Evolutionary conservation across 2,329 filamentous ascomycete species (phyloP).

Genomic region (Amauroascus verrucosus): DNA sequence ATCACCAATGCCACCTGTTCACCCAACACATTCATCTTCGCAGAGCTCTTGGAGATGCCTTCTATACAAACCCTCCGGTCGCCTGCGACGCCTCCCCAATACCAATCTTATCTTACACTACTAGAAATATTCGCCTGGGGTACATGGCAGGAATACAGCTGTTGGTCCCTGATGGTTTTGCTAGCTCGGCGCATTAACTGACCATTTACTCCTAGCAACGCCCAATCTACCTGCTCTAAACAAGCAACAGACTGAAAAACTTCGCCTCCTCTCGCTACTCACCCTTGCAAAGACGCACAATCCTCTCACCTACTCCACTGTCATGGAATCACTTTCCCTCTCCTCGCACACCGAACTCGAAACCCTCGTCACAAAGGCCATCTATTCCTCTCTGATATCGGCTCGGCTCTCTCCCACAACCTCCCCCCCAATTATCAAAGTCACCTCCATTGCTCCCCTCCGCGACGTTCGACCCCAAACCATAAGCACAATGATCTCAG

Average conservation of each 20-base stretch:
- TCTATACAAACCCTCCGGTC: slow-evolving; percentile 63
- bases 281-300: slow-evolving; percentile 60
- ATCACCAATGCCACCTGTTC: slow-evolving; percentile 81
- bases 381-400: slow-evolving; percentile 73
- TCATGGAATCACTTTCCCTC: slow-evolving; percentile 59
- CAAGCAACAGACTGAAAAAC: slow-evolving; percentile 65
- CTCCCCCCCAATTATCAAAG: slow-evolving; percentile 59
- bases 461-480: slow-evolving; percentile 71
- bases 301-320: slow-evolving; percentile 61
- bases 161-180: slow-evolving; percentile 29
- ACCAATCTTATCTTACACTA: slow-evolving; percentile 54
- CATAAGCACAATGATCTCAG: slow-evolving; percentile 56
- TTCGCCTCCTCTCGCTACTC: slow-evolving; percentile 81
- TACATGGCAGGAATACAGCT: slow-evolving; percentile 68
- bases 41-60: slow-evolving; percentile 74
- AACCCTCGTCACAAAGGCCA: slow-evolving; percentile 71
- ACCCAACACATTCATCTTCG: slow-evolving; percentile 83
- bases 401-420: slow-evolving; percentile 86
- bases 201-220: slow-evolving; percentile 31
- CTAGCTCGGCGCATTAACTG: not conserved
- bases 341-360: slow-evolving; percentile 62
- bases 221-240: slow-evolving; percentile 60
- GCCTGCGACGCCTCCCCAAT: slow-evolving; percentile 48
- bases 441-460: slow-evolving; percentile 71
- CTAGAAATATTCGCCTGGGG: slow-evolving; percentile 89